Base-by-base conservation (phyloP, 495 filamentous ascomycete species). In the Aspergillus diversus region DNA sequence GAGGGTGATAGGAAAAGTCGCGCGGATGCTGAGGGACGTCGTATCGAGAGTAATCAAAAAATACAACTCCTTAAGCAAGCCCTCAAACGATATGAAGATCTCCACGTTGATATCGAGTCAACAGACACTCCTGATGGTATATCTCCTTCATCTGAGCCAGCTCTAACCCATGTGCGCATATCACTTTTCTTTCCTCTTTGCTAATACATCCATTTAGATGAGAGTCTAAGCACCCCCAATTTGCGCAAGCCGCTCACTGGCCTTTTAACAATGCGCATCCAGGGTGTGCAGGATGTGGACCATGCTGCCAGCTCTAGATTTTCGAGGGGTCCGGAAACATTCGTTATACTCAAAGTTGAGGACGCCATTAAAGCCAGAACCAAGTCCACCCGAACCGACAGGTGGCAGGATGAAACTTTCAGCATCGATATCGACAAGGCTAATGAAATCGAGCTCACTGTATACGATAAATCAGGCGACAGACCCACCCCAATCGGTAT, bases 1-100 rank as follows among this genome's bases (percentile, higher is more conserved):
- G 95, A 98, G 75, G 94, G 95, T n/a, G 95, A 99, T 70, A 87
- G 92, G 61, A 97, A 96, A 80, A 97, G 93, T 77, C 91, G 88
- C 67, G 86, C 90, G 55, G 95, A 99, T 78, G 96, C 95, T 31
- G 92, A 96, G 70, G 90, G 87, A 35, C 86, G 89, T 71, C 85
- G 91, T 42, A 88, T 97, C 61, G 95, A 99, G 78, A 97, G 93
- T 76, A 95, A 90, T 66, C 94, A 98, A 75, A 99, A 99, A 77
- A 97, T 99, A 9, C 91, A 97, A 72, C 81, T 99, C 61, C 80
- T 99, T 55, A 96, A 92, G 75, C 93, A 97, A 77, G 92, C 95
- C 43, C 81, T 98, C 66, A 97, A 97, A 79, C 83, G 94, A 82
- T 98, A 98, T 66, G 95, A 97, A 73, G 95, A 98, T 78, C 86